phyloP scores from a whole-genome alignment of 345 rosid species.

The Cardiospermum halicacabum region DNA sequence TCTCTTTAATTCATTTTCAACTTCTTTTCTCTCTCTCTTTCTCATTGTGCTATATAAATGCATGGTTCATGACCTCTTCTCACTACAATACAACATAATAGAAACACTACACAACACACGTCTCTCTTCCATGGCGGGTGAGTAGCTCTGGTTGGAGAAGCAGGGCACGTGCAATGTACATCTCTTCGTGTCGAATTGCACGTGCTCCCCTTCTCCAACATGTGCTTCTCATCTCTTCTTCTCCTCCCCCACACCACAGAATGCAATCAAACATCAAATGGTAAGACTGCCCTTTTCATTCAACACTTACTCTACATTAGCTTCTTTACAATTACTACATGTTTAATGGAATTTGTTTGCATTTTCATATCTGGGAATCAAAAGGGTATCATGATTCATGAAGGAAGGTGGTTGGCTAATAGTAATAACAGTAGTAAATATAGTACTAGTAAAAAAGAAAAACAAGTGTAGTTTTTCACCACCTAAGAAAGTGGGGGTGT shows the following conservation, averaged over 20 bases:
- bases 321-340: too few species aligned
- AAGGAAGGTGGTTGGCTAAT: too few species aligned
- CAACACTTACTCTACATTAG: too few species aligned
- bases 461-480: background rate
- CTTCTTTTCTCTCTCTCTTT: constrained; percentile 12
- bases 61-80: constrained; percentile 1
- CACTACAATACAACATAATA: too few species aligned
- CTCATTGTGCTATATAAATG: constrained; percentile 31
- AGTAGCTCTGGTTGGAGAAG: constrained; percentile 95
- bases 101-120: too few species aligned
- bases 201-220: constrained; percentile 99
- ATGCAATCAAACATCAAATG: too few species aligned
- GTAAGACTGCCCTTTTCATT: too few species aligned
- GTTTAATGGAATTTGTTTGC: too few species aligned
- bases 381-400: too few species aligned
- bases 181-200: constrained; percentile 38
- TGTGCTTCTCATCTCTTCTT: constrained; percentile 45
- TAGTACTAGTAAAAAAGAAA: too few species aligned
- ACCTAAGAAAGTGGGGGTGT: constrained; percentile 21
- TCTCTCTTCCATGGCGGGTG: constrained; percentile 42
- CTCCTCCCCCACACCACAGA: background rate
- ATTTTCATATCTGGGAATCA: too few species aligned
- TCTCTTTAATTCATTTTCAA: constrained; percentile 20
- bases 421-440: too few species aligned
- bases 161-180: constrained; percentile 95